Conservation (phyloP, 2,329 filamentous ascomycete genomes). For the Sporothrix phasma region DNA sequence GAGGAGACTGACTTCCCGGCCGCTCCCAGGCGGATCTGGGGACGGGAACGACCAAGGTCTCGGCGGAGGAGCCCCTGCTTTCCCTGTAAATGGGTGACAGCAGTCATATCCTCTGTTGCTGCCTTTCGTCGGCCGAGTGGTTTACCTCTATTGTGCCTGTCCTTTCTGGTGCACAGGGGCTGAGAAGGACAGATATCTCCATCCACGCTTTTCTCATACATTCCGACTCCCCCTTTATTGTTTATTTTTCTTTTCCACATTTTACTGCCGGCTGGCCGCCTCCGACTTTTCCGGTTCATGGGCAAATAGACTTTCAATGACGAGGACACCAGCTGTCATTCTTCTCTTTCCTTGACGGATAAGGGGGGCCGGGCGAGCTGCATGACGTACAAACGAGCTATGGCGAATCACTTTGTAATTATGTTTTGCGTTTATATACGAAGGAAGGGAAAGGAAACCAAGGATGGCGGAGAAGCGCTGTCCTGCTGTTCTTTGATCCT, state of each 20-base stretch:
- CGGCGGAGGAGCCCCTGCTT: conserved; percentile 22
- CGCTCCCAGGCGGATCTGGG: conserved; percentile 39
- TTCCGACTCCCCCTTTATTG: not conserved
- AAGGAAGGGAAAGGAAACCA: not conserved
- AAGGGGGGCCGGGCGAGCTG: conserved; percentile 11
- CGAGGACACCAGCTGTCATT: conserved; percentile 13
- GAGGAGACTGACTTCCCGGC: conserved; percentile 41
- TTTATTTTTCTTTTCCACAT: not conserved
- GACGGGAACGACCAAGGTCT: conserved; percentile 15
- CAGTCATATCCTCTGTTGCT: not conserved
- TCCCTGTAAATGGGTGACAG: conserved; percentile 12
- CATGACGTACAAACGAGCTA: conserved; percentile 17
- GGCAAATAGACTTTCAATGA: conserved; percentile 16
- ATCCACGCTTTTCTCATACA: not conserved
- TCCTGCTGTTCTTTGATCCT: not conserved
- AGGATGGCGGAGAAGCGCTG: not conserved
- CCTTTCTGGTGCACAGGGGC: not conserved
- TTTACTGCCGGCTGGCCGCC: conserved; percentile 17
- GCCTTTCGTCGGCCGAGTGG: not conserved
- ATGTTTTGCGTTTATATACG: not conserved
- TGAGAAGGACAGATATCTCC: too few species aligned
- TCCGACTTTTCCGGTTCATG: conserved; percentile 11
- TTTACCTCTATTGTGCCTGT: not conserved
- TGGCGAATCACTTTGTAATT: conserved; percentile 4
- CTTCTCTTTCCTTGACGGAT: conserved; percentile 15